Conservation (phyloP, 164 flowering plant species). For the Stephania cephalantha region DNA sequence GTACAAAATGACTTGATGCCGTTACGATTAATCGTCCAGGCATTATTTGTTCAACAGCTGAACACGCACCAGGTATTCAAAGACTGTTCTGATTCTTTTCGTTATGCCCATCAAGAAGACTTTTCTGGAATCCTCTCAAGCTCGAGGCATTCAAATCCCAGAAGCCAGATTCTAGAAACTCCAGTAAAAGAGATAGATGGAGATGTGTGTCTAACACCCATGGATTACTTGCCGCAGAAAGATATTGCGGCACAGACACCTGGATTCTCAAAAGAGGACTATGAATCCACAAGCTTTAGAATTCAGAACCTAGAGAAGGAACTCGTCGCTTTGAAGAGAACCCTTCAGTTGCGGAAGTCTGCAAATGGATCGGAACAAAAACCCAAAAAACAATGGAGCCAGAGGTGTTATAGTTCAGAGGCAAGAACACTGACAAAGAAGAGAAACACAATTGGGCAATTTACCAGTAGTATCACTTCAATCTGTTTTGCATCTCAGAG, state of each 20-base stretch:
- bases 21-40: conserved; percentile 78
- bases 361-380: conserved; percentile 29
- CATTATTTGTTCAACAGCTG: conserved; percentile 76
- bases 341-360: conserved; percentile 37
- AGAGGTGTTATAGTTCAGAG: conserved; percentile 29
- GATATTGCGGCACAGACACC: conserved; percentile 29
- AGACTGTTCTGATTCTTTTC: conserved; percentile 81
- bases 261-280: conserved; percentile 47
- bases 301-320: conserved; percentile 84
- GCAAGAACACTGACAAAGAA: conserved; percentile 42
- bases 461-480: conserved; percentile 56
- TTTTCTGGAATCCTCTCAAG: conserved; percentile 60
- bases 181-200: conserved; percentile 35
- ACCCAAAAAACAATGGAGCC: conserved; percentile 20
- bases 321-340: conserved; percentile 58
- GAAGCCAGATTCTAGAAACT: conserved; percentile 44
- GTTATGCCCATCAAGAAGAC: conserved; percentile 44
- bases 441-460: conserved; percentile 47
- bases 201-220: conserved; percentile 29
- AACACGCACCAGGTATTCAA: conserved; percentile 81
- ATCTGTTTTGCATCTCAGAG: conserved; percentile 67
- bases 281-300: conserved; percentile 86
- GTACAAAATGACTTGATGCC: conserved; percentile 96
- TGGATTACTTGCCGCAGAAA: conserved; percentile 44
- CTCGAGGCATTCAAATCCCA: conserved; percentile 43